Conservation (phyloP, 805 yeast genomes). For the Kazachstania viticola region DNA sequence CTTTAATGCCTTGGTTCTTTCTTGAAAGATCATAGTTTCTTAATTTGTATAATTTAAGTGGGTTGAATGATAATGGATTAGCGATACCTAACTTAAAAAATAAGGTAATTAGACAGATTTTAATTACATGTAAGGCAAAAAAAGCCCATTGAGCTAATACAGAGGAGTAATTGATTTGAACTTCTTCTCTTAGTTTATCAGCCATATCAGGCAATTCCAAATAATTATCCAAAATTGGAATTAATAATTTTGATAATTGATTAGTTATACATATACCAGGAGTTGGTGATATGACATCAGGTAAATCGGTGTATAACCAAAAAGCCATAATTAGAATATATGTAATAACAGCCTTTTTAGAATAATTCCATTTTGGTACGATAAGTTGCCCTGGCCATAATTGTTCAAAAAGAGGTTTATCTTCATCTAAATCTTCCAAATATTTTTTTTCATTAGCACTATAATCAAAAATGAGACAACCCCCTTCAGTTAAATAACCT, state of each 20-base stretch:
- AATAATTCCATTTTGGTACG: slow-evolving; percentile 28
- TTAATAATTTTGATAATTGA: slow-evolving; percentile 31
- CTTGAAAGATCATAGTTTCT: slow-evolving; percentile 21
- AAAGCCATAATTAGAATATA: slow-evolving; percentile 28
- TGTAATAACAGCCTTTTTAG: slow-evolving; percentile 7
- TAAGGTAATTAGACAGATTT: slow-evolving; percentile 43
- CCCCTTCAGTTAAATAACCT: slow-evolving; percentile 76
- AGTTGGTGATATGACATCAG: slow-evolving; percentile 80
- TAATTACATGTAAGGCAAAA: slow-evolving; percentile 61
- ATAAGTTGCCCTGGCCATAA: slow-evolving; percentile 88
- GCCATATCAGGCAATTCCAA: slow-evolving; percentile 37
- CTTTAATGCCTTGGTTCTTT: slow-evolving; percentile 24
- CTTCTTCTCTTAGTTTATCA: slow-evolving; percentile 38
- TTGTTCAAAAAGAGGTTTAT: slow-evolving; percentile 44
- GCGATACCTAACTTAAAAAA: slow-evolving; percentile 57
- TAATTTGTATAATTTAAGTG: slow-evolving; percentile 21
- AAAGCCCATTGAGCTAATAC: slow-evolving; percentile 49
- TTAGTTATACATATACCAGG: slow-evolving; percentile 80
- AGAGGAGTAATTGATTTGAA: slow-evolving; percentile 29
- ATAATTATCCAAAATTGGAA: slow-evolving; percentile 18
- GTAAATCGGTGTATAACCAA: slow-evolving; percentile 92
- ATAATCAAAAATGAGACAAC: slow-evolving; percentile 59
- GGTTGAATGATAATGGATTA: slow-evolving; percentile 58
- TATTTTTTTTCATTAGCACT: slow-evolving; percentile 41
- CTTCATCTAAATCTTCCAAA: slow-evolving; percentile 34